Percentiles rank a stretch among this genome's conserved stretches.
phyloP scores from a whole-genome alignment of 2,329 filamentous ascomycete species.

The Aspergillus uvarum region DNA sequence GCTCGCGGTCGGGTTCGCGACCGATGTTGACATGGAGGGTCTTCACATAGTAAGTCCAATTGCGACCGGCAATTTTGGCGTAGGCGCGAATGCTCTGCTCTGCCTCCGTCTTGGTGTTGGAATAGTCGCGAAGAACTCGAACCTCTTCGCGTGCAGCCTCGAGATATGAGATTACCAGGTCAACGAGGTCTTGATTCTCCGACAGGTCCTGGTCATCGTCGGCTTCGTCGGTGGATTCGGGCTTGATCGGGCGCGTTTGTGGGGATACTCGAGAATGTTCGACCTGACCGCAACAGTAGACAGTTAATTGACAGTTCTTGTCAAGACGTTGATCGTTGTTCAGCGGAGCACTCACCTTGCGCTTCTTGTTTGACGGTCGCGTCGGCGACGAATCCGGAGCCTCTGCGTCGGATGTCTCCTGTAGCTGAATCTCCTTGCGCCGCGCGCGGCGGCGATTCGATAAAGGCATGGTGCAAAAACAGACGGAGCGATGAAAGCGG shows the following conservation, averaged over 20 bases:
- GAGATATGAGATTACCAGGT: slow-evolving; percentile 50
- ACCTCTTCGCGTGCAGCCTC: slow-evolving; percentile 45
- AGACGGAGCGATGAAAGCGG: background rate
- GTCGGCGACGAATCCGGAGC: slow-evolving; percentile 49
- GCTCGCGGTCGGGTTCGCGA: slow-evolving; percentile 49
- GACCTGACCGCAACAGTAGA: slow-evolving; percentile 25
- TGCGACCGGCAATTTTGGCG: slow-evolving; percentile 51
- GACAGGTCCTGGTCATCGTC: slow-evolving; percentile 46
- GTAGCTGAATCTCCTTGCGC: slow-evolving; percentile 47
- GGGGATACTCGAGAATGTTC: slow-evolving; percentile 35
- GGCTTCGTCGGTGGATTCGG: slow-evolving; percentile 43
- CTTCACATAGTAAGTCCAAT: slow-evolving; percentile 55
- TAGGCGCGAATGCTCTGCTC: slow-evolving; percentile 51
- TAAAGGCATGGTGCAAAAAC: slow-evolving; percentile 37
- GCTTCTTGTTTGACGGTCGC: slow-evolving; percentile 49
- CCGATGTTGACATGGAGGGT: slow-evolving; percentile 51
- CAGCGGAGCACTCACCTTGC: slow-evolving; percentile 40
- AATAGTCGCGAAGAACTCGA: slow-evolving; percentile 46
- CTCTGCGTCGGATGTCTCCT: slow-evolving; percentile 47
- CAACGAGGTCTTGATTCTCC: slow-evolving; percentile 46
- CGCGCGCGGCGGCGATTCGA: slow-evolving; percentile 47
- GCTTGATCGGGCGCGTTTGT: slow-evolving; percentile 33
- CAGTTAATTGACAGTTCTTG: background rate
- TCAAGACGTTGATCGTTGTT: background rate
- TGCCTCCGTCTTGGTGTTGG: slow-evolving; percentile 47